phyloP scores from a whole-genome alignment of 805 yeast genomes.

The Candida piceae region DNA sequence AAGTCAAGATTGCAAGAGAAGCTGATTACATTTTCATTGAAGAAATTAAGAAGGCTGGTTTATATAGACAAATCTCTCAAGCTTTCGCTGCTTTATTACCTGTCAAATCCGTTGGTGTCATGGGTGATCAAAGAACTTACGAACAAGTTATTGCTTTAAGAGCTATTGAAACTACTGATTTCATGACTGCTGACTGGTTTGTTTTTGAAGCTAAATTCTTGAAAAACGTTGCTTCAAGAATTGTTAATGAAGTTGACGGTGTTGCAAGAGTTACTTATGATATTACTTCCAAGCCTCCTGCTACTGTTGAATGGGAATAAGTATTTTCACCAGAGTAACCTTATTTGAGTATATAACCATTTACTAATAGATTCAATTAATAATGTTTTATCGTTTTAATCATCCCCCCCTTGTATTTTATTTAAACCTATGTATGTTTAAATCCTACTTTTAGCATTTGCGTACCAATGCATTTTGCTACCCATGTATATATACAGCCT shows the following conservation, averaged over 20 bases:
- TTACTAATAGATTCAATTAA: no score
- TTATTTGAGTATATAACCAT: no score
- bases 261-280: slow-evolving; percentile 99
- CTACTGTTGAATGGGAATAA: slow-evolving; percentile 96
- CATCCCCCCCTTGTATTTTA: no score
- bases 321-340: background rate
- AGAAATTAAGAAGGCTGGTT: slow-evolving; percentile 90
- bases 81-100: slow-evolving; percentile 97
- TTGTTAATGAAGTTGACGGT: slow-evolving; percentile 97
- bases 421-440: no score
- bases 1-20: slow-evolving; percentile 94
- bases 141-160: slow-evolving; percentile 99
- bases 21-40: slow-evolving; percentile 95
- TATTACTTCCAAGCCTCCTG: slow-evolving; percentile 98
- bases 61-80: slow-evolving; percentile 89
- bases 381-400: no score
- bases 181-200: slow-evolving; percentile 99
- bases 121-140: slow-evolving; percentile 99
- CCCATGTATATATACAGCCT: no score
- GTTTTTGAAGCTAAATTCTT: slow-evolving; percentile 88
- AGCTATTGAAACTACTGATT: slow-evolving; percentile 96
- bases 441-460: no score
- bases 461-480: no score
- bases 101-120: slow-evolving; percentile 97
- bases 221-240: slow-evolving; percentile 90